Percentiles rank a stretch among this genome's conserved stretches.
Conservation (phyloP, 306 rosid genomes). For the Heteromeles arbutifolia region DNA sequence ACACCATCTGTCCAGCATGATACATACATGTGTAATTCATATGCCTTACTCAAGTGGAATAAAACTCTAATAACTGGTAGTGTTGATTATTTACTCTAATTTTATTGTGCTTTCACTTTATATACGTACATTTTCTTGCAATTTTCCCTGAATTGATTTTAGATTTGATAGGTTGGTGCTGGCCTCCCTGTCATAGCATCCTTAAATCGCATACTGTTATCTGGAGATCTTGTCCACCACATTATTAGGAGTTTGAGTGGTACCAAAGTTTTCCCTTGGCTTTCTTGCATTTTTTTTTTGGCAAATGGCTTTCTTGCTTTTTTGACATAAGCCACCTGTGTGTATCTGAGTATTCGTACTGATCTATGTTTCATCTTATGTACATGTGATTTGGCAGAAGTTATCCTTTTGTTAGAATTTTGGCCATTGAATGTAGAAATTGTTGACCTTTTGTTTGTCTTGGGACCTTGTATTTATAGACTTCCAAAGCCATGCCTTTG, state of each 20-base stretch:
- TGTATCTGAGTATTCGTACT: not conserved
- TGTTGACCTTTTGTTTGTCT: too few relatives aligned
- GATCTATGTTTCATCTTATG: constrained; percentile 3
- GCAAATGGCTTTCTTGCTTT: too few relatives aligned
- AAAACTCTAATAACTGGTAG: not conserved
- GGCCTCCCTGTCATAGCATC: constrained; percentile 95
- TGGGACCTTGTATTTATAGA: too few relatives aligned
- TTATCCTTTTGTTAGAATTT: too few relatives aligned
- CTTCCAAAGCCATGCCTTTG: too few relatives aligned
- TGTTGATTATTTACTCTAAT: not conserved
- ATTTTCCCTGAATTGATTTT: constrained; percentile 18
- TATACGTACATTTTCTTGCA: not conserved
- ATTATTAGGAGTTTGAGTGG: constrained; percentile 94
- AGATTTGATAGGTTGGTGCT: constrained; percentile 76
- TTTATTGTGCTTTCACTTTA: not conserved
- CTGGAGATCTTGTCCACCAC: constrained; percentile 66
- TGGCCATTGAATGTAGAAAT: too few relatives aligned
- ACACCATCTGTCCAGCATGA: not conserved
- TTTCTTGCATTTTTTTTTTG: not conserved
- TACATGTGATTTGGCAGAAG: constrained; percentile 11
- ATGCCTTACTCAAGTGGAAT: not conserved
- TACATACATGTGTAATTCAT: not conserved
- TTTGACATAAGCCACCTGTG: not conserved
- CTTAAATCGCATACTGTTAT: constrained; percentile 67
- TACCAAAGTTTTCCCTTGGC: constrained; percentile 23